Conservation (phyloP, 2,329 filamentous ascomycete species). For the Clonostachys rhizophaga region DNA sequence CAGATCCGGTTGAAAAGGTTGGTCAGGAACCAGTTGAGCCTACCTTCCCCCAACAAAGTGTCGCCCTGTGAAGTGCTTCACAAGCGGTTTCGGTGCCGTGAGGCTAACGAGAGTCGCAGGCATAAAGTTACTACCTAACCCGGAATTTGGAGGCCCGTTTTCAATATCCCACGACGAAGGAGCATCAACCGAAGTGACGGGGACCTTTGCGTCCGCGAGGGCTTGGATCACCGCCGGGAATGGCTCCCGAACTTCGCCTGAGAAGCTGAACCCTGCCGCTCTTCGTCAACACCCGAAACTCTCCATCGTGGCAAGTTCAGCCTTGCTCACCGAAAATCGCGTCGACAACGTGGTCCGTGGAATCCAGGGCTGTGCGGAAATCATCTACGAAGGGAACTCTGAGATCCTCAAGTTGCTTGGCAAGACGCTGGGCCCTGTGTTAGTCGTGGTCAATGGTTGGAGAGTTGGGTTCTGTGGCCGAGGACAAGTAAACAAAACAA, state of each 20-base stretch:
- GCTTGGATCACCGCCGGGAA: conserved; percentile 78
- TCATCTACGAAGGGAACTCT: conserved; percentile 80
- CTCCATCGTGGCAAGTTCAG: background rate
- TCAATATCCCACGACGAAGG: conserved; percentile 96
- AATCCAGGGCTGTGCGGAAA: conserved; percentile 61
- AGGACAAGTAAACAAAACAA: too few species aligned
- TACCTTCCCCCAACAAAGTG: conserved; percentile 89
- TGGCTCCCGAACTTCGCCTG: conserved; percentile 85
- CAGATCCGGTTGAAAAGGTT: conserved; percentile 1
- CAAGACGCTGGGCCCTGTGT: conserved; percentile 56
- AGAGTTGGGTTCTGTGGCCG: too few species aligned
- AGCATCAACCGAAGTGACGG: conserved; percentile 85
- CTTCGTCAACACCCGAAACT: background rate
- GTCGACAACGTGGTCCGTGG: conserved; percentile 80
- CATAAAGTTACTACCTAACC: conserved; percentile 75
- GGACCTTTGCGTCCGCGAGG: conserved; percentile 66
- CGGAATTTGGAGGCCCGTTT: conserved; percentile 70
- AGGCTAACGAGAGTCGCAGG: conserved; percentile 79
- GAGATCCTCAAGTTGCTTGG: conserved; percentile 80
- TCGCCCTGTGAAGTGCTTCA: conserved; percentile 75
- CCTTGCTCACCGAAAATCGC: conserved; percentile 78
- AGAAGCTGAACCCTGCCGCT: conserved; percentile 77
- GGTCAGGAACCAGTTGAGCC: conserved; percentile 16
- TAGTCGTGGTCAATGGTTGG: conserved; percentile 13
- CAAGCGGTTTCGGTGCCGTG: conserved; percentile 88